Conservation (phyloP, 495 filamentous ascomycete species). For the Penicillium bialowiezense region DNA sequence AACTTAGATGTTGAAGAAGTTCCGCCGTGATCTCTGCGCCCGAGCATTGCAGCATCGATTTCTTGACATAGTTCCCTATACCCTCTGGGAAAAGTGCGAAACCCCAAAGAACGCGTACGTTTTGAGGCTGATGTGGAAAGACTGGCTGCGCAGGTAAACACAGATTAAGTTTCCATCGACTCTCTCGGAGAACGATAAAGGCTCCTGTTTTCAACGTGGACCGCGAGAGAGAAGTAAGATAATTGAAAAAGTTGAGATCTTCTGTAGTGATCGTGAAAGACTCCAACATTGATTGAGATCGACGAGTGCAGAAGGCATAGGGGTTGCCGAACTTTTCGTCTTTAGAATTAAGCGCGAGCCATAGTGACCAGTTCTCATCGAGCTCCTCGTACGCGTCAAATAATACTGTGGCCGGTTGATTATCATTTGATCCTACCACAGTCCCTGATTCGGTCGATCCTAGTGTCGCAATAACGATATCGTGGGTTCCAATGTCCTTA, state of each 20-base stretch:
- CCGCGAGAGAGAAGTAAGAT: constrained; percentile 27
- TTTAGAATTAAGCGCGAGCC: constrained; percentile 9
- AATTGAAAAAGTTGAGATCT: constrained; percentile 25
- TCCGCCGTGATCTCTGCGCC: constrained; percentile 39
- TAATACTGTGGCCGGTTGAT: not conserved
- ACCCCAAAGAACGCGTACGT: constrained; percentile 34
- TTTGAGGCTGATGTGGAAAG: constrained; percentile 28
- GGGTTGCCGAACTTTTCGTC: constrained; percentile 35
- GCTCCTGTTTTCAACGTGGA: constrained; percentile 29
- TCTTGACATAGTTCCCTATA: constrained; percentile 34
- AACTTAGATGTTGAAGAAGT: constrained; percentile 29
- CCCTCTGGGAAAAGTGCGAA: constrained; percentile 29
- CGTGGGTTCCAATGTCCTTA: constrained; percentile 10
- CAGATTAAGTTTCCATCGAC: constrained; percentile 36
- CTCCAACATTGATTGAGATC: constrained; percentile 27
- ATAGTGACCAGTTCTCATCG: constrained; percentile 25
- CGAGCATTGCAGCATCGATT: constrained; percentile 36
- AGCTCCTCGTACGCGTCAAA: constrained; percentile 4
- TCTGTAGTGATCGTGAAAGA: constrained; percentile 40
- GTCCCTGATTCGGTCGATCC: constrained; percentile 21
- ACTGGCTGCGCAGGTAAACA: constrained; percentile 39
- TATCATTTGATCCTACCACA: constrained; percentile 17
- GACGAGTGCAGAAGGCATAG: constrained; percentile 27
- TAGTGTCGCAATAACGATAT: constrained; percentile 23
- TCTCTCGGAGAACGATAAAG: constrained; percentile 32